Base-by-base conservation (phyloP, 805 yeast species). In the Myxozyma mucilagina region DNA sequence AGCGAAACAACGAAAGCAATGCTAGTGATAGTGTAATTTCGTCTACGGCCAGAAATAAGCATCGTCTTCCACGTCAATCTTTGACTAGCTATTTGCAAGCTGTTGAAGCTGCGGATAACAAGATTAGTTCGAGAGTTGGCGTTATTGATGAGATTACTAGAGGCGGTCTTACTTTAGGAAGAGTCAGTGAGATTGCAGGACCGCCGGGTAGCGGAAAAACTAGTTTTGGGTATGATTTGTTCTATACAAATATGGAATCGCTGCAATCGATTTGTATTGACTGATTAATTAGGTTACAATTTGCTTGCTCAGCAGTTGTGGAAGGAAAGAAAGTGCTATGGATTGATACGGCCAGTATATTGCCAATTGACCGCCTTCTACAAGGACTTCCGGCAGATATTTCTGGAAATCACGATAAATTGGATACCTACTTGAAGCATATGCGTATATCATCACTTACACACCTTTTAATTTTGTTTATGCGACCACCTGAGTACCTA, bases 181-280 rank as follows among this genome's bases (percentile, higher is more conserved):
- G 57, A 34, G 56, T 63, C 20, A 53, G 56, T 13, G 67, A 63
- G 36, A 42, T 63, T 31, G 42, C 67, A 6, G 67, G 67, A 6
- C 65, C 65, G 29, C 59, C 63, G 6, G 67, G 67, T n/a, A 47
- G 55, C 20, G 67, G 67, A 8, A 63, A 63, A 58, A 63, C 67
- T 11, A 50, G 59, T 20, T 11, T 63, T 20, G 66, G 50, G 66
- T 62, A 35, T 31, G 64, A 24, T n/a, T 9, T 35, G 10, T 20
- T 11, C 29, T 6, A 9, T 10, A 34, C 18, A 35, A 14, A 47
- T n/a, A 24, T 3, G 4, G 42, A 14, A 10, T 10, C 32, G 24
- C 38, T 4, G 29, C n/a, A 13, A n/a, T 31, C 1, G 16, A 49
- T 14, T 45, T 18, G 18, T 16, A 31, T 11, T 36, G 13, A 16